Evolutionary conservation across 768 basidiomycete genomes (phyloP).

Genomic region (Mycena capillaripes): DNA sequence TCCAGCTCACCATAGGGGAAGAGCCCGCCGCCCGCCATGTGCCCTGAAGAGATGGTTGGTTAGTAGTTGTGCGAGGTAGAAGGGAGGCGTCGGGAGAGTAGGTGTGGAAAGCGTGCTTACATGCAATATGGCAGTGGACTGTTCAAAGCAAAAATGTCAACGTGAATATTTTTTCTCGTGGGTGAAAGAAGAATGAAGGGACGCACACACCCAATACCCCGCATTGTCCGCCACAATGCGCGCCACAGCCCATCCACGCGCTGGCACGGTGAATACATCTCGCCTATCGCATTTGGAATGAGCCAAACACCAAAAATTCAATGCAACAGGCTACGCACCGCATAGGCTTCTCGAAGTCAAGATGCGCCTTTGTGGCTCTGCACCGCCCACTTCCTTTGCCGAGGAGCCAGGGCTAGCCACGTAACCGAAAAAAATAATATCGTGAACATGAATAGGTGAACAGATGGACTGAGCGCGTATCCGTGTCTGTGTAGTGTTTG

Average conservation of each 20-base stretch:
- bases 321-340: not conserved
- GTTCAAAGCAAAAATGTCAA: not conserved
- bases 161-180: not conserved
- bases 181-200: not conserved
- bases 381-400: slow-evolving; percentile 28
- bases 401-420: slow-evolving; percentile 32
- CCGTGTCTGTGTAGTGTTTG: slow-evolving; percentile 8
- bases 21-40: slow-evolving; percentile 32
- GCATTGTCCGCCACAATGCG: slow-evolving; percentile 34
- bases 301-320: no score
- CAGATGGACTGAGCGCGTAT: slow-evolving; percentile 5
- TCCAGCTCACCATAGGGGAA: no score
- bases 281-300: no score
- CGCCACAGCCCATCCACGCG: slow-evolving; percentile 29
- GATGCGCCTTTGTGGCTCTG: not conserved
- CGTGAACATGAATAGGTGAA: not conserved
- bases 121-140: slow-evolving; percentile 37
- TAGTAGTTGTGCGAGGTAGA: no score
- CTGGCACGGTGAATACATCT: slow-evolving; percentile 30
- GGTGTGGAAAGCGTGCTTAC: slow-evolving; percentile 10
- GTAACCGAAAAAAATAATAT: no score
- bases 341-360: slow-evolving; percentile 10
- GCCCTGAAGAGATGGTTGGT: slow-evolving; percentile 15
- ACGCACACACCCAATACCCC: slow-evolving; percentile 37
- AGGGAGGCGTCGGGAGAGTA: no score